Conservation (phyloP, 1,139 yeast genomes). For the Pichia sp. region DNA sequence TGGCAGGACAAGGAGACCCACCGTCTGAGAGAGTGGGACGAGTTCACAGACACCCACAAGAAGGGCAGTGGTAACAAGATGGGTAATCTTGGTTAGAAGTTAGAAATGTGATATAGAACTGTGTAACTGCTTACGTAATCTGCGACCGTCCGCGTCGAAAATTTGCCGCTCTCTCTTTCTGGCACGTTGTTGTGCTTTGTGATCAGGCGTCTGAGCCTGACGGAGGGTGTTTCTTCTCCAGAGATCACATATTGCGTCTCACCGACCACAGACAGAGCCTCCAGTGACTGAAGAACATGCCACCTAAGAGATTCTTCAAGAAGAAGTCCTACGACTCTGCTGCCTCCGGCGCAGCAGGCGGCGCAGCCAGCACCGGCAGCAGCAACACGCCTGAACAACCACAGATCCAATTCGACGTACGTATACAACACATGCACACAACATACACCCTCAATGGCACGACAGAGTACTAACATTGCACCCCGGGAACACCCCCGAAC, state of each 20-base stretch:
- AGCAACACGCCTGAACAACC: conserved; percentile 9
- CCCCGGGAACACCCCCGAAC: no score
- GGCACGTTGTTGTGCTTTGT: no score
- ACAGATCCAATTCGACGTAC: conserved; percentile 19
- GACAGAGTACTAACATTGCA: conserved; percentile 1
- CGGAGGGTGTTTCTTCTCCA: no score
- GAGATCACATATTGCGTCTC: no score
- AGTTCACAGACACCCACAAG: conserved; percentile 82
- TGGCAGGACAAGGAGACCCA: conserved; percentile 55
- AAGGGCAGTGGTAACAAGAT: conserved; percentile 87
- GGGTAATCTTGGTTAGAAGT: conserved; percentile 71
- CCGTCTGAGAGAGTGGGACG: conserved; percentile 86
- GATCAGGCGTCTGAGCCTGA: no score
- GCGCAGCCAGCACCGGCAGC: background rate
- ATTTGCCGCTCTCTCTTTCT: no score
- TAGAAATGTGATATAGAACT: no score
- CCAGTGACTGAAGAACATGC: conserved; percentile 9
- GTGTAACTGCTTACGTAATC: no score
- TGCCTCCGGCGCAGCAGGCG: background rate
- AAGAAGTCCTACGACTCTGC: conserved; percentile 1
- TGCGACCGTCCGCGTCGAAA: no score
- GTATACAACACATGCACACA: background rate
- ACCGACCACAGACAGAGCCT: no score
- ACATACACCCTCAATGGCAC: background rate
- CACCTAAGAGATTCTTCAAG: conserved; percentile 15